Conservation (phyloP, 257 asterid species). For the Nicotiana undulata region DNA sequence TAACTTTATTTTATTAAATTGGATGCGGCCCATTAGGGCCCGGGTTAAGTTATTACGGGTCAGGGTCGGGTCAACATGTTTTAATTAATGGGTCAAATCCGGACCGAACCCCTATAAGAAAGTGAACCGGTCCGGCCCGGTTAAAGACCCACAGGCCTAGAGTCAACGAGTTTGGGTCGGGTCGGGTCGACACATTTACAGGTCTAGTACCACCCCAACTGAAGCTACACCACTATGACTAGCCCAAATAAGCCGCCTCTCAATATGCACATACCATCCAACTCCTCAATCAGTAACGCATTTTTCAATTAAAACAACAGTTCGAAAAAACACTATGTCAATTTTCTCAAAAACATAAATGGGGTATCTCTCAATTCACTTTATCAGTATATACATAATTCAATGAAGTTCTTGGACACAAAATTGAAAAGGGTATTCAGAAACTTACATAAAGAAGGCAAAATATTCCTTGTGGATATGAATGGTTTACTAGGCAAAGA, state of each 20-base stretch:
- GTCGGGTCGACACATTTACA: too few relatives aligned
- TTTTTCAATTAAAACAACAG: not conserved
- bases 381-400: not conserved
- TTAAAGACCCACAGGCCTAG: too few relatives aligned
- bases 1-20: too few relatives aligned
- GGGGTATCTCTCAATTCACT: not conserved
- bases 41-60: too few relatives aligned
- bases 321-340: not conserved
- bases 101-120: too few relatives aligned
- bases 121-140: too few relatives aligned
- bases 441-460: conserved; percentile 37
- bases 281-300: not conserved
- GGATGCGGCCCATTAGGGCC: too few relatives aligned
- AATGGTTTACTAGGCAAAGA: conserved; percentile 26
- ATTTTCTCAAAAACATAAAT: not conserved
- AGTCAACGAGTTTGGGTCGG: too few relatives aligned
- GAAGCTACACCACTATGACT: not conserved
- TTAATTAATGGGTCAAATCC: too few relatives aligned
- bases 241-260: not conserved
- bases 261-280: not conserved
- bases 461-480: conserved; percentile 19
- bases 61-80: too few relatives aligned
- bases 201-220: too few relatives aligned
- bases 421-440: not conserved
- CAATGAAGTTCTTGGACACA: not conserved